Base-by-base conservation (phyloP, 805 yeast species). In the Barnettozyma vustinii region DNA sequence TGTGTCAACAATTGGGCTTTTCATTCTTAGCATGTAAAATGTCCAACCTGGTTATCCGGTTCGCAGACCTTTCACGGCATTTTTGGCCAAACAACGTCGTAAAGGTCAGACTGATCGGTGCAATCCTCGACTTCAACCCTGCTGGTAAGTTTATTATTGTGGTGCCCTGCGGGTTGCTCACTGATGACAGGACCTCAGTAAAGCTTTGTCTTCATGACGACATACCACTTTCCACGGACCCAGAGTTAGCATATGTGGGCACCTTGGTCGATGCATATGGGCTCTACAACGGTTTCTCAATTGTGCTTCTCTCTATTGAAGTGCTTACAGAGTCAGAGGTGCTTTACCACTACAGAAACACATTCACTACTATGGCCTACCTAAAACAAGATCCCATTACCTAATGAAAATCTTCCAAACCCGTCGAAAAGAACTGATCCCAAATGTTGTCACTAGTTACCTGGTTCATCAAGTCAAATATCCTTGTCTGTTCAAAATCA, bases 391-490 rank as follows among this genome's bases (percentile, higher is more conserved):
- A 46, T 26, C 56, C 53, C 13, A 15, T 43, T 9, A 30, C 23
- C 32, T 43, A 35, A 12, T 26, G 30, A n/a, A 43, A 35, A 26
- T 47, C 37, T 15, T 23, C 41, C 13, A 19, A 18, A 18, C 42
- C 42, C 1, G 47, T 47, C 7, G 50, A 43, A 59, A 81, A 80
- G 55, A 79, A 78, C 55, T 80, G 85, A 46, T 81, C 87, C 86
- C 88, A 83, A 32, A 83, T 81, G 23, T 81, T 71, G 48, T 83
- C 88, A 30, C 56, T 59, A 2, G 79, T 74, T 4, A 81, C 76
- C 59, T 78, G 84, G 56, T 74, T 77, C 52, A 84, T 75, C 69
- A 84, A 66, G 56, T 82, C 86, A 58, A 73, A 79, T 19, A 82
- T 74, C 45, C 72, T 68, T 52, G 73, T 75, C 5, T 83, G 84